Evolutionary conservation across 169 alveolate genomes (phyloP).

Genomic region (Plasmodium vivax): DNA sequence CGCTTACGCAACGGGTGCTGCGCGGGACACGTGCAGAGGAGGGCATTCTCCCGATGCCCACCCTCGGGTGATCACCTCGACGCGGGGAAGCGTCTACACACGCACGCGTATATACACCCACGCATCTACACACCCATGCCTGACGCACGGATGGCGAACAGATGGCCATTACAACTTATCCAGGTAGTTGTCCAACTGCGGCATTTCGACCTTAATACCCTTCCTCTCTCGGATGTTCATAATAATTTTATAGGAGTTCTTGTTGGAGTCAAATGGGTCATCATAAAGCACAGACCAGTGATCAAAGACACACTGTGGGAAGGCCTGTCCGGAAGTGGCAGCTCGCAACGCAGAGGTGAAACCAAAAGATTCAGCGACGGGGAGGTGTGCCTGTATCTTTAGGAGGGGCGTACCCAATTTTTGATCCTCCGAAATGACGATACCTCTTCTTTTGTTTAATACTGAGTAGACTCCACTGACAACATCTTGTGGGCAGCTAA

Average conservation of each 20-base stretch:
- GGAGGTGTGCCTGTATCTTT: slow-evolving; percentile 97
- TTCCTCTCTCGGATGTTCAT: slow-evolving; percentile 97
- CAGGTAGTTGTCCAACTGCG: slow-evolving; percentile 95
- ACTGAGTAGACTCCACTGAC: slow-evolving; percentile 98
- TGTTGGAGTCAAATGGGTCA: slow-evolving; percentile 97
- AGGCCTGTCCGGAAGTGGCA: slow-evolving; percentile 99
- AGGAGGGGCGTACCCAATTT: slow-evolving; percentile 98
- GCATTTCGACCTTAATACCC: slow-evolving; percentile 97
- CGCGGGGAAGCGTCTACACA: neutral
- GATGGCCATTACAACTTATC: slow-evolving; percentile 94
- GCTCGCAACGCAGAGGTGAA: slow-evolving; percentile 99
- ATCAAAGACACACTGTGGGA: slow-evolving; percentile 99
- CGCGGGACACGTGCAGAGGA: neutral
- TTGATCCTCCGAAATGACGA: slow-evolving; percentile 97
- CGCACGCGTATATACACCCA: neutral
- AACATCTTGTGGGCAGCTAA: slow-evolving; percentile 97
- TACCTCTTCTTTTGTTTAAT: slow-evolving; percentile 98
- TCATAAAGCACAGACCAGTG: slow-evolving; percentile 98
- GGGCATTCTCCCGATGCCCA: neutral
- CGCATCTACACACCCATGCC: neutral
- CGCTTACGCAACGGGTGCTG: neutral
- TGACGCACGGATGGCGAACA: neutral
- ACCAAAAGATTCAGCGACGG: slow-evolving; percentile 99
- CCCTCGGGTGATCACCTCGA: neutral
- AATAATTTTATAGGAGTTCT: slow-evolving; percentile 95